Conservation (phyloP, 2,329 filamentous ascomycete species). For the Lachnellula subtilissima region DNA sequence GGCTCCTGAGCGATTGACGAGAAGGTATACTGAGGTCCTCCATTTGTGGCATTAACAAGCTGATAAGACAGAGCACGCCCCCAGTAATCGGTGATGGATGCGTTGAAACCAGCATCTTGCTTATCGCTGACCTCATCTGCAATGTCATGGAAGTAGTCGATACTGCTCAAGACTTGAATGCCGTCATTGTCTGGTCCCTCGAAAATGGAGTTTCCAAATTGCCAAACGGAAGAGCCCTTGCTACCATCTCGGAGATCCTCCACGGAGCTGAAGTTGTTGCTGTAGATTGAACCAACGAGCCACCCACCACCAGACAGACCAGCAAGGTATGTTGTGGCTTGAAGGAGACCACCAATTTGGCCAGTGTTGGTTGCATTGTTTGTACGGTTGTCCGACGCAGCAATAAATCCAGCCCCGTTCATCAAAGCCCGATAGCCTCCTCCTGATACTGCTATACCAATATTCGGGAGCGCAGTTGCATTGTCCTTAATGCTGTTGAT, state of each 20-base stretch:
- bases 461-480: constrained; percentile 55
- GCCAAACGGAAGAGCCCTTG: constrained; percentile 48
- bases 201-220: constrained; percentile 58
- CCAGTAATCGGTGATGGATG: constrained; percentile 84
- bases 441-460: constrained; percentile 74
- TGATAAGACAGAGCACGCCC: constrained; percentile 82
- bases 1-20: constrained; percentile 66
- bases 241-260: constrained; percentile 47
- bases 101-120: constrained; percentile 57
- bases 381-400: constrained; percentile 74
- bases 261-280: constrained; percentile 73
- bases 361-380: constrained; percentile 54
- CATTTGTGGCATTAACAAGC: constrained; percentile 69
- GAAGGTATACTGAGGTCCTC: constrained; percentile 74
- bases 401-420: constrained; percentile 74
- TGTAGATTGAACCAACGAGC: constrained; percentile 75
- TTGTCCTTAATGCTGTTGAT: constrained; percentile 57
- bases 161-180: constrained; percentile 49
- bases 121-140: constrained; percentile 56
- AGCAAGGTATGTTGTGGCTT: constrained; percentile 74
- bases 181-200: constrained; percentile 48
- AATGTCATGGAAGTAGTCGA: constrained; percentile 60
- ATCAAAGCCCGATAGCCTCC: constrained; percentile 84
- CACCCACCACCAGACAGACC: constrained; percentile 80
- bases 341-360: constrained; percentile 74